Conservation (phyloP, 2,329 filamentous ascomycete species). For the Esteya vermicola region DNA sequence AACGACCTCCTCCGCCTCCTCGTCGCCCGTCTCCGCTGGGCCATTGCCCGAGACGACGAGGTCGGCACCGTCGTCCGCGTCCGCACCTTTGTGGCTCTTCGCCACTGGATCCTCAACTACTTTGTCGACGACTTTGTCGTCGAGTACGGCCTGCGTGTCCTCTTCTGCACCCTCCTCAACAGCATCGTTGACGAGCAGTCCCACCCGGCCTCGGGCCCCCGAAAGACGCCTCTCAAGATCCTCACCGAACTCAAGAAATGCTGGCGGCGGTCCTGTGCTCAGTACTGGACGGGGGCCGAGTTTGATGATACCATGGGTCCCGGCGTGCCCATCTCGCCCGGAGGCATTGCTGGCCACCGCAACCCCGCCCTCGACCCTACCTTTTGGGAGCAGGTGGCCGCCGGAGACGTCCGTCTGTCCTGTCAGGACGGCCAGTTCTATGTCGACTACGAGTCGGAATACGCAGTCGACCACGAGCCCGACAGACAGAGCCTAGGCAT, state of each 20-base stretch:
- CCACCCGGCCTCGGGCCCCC: slow-evolving; percentile 24
- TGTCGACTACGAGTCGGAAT: neutral
- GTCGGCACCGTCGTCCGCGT: slow-evolving; percentile 89
- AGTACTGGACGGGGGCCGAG: slow-evolving; percentile 73
- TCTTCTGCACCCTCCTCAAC: slow-evolving; percentile 75
- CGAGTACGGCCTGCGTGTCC: slow-evolving; percentile 56
- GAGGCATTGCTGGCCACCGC: slow-evolving; percentile 53
- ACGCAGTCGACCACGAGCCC: too few species aligned
- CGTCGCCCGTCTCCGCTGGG: slow-evolving; percentile 76
- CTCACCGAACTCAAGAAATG: slow-evolving; percentile 91
- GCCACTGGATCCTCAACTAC: slow-evolving; percentile 97
- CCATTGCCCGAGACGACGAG: slow-evolving; percentile 65
- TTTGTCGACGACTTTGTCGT: slow-evolving; percentile 87
- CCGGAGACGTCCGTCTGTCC: slow-evolving; percentile 26
- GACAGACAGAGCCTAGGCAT: too few species aligned
- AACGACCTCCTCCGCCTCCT: slow-evolving; percentile 69
- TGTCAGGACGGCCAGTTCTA: slow-evolving; percentile 21
- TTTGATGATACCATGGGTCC: slow-evolving; percentile 46
- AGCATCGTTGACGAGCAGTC: slow-evolving; percentile 42
- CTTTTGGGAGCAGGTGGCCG: slow-evolving; percentile 36
- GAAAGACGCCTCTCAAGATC: slow-evolving; percentile 61
- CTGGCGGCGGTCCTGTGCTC: slow-evolving; percentile 79
- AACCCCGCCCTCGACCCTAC: slow-evolving; percentile 39
- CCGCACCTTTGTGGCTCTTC: slow-evolving; percentile 82
- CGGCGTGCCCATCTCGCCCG: slow-evolving; percentile 57